These are phyloP conservation scores for Eragrostis tef DNA, from an alignment of 202 grass and related monocot genomes.

Conservation along the genomic window DNA sequence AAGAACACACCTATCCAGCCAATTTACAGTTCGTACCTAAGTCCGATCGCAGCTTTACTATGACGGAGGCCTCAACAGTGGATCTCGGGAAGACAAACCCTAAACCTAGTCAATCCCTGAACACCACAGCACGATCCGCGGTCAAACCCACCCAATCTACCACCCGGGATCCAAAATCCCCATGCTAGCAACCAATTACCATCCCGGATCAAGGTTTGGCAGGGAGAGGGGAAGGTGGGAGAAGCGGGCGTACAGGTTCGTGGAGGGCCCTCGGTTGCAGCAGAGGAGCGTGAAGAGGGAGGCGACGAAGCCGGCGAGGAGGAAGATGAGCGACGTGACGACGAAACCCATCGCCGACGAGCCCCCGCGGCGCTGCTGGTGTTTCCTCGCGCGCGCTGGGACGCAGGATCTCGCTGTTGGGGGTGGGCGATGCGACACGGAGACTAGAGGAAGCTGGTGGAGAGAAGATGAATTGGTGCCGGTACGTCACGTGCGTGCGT, in stretches of 20 bases:
- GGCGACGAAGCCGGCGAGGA: slow-evolving; percentile 71
- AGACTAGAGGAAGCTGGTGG: neutral
- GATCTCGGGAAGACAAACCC: neutral
- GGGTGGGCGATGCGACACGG: slow-evolving; percentile 8
- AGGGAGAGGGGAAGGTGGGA: neutral
- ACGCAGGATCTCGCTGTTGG: slow-evolving; percentile 26
- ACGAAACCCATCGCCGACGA: slow-evolving; percentile 66
- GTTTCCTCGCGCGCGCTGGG: neutral
- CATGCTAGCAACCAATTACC: neutral
- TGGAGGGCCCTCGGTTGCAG: slow-evolving; percentile 91
- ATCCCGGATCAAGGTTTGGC: neutral
- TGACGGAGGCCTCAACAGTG: neutral
- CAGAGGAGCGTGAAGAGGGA: slow-evolving; percentile 73
- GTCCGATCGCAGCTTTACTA: neutral
- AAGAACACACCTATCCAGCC: neutral
- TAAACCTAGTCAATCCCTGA: neutral
- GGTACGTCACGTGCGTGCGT: slow-evolving; percentile 29
- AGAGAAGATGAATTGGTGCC: neutral
- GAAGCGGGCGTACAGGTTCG: slow-evolving; percentile 75
- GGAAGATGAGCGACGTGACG: slow-evolving; percentile 76
- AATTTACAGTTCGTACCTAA: neutral
- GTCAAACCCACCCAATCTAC: slow-evolving; percentile 8
- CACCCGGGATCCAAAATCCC: neutral
- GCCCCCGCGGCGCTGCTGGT: neutral
- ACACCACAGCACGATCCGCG: neutral